phyloP scores from a whole-genome alignment of 306 rosid species.

The Clitoria ternatea region DNA sequence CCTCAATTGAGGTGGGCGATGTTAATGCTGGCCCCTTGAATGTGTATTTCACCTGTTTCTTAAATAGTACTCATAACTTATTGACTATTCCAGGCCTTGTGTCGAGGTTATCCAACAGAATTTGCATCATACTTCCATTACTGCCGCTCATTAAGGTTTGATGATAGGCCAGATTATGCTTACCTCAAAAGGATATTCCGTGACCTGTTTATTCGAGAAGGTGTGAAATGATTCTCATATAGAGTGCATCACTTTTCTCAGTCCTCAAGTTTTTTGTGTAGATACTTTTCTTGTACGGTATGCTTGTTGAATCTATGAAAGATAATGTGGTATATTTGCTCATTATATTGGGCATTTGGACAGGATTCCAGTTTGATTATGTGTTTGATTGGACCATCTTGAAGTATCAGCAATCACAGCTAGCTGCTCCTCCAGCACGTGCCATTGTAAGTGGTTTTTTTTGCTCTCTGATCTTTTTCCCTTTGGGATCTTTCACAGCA shows the following conservation, averaged over 20 bases:
- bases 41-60: not conserved
- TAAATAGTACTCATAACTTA: slow-evolving; percentile 10
- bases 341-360: slow-evolving; percentile 18
- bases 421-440: slow-evolving; percentile 76
- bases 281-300: not conserved
- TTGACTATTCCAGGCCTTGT: slow-evolving; percentile 58
- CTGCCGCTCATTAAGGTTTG: slow-evolving; percentile 83
- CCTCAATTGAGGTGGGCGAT: slow-evolving; percentile 67
- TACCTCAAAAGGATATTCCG: slow-evolving; percentile 83
- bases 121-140: slow-evolving; percentile 88
- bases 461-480: not conserved
- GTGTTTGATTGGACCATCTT: slow-evolving; percentile 24
- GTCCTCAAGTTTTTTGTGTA: not conserved
- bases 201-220: slow-evolving; percentile 86
- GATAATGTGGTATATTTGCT: not conserved
- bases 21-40: not conserved
- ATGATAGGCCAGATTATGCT: slow-evolving; percentile 87
- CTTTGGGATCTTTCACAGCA: slow-evolving; percentile 20
- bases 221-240: slow-evolving; percentile 27
- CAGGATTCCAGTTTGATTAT: slow-evolving; percentile 90
- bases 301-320: not conserved
- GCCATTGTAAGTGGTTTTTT: slow-evolving; percentile 37
- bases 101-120: slow-evolving; percentile 86
- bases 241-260: not conserved
- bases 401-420: slow-evolving; percentile 45